These are phyloP conservation scores for Tolypocladium ovalisporum DNA, from an alignment of 2,329 filamentous ascomycete species.

Conservation along the genomic window DNA sequence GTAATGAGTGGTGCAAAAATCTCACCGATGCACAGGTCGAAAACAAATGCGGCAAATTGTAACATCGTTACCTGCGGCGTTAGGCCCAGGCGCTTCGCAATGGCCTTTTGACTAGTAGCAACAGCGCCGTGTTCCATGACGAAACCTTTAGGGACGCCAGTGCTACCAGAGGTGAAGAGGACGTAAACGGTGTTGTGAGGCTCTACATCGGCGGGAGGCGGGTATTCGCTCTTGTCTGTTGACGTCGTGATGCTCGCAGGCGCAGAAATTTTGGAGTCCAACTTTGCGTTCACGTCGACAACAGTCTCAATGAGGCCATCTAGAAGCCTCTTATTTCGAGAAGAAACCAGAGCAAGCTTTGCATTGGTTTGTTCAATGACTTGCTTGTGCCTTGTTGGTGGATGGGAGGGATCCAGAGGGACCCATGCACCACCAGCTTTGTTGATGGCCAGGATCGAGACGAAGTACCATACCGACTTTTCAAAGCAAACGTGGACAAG, in stretches of 20 bases:
- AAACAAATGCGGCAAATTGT: slow-evolving; percentile 6
- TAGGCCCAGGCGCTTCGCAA: not conserved
- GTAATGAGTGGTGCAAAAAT: slow-evolving; percentile 2
- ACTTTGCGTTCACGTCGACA: not conserved
- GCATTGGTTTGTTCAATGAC: slow-evolving; percentile 4
- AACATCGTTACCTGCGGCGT: slow-evolving; percentile 1
- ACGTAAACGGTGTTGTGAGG: slow-evolving; percentile 2
- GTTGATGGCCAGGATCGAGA: slow-evolving; percentile 22
- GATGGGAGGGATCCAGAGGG: slow-evolving; percentile 24
- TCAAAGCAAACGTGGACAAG: slow-evolving; percentile 23
- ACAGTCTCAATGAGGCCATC: not conserved
- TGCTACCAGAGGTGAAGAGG: slow-evolving; percentile 9
- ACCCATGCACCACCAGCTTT: slow-evolving; percentile 21
- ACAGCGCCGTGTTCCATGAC: slow-evolving; percentile 6
- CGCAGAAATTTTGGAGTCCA: not conserved
- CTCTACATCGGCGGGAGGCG: not conserved
- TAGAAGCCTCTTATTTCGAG: not conserved
- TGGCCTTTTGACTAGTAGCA: slow-evolving; percentile 1
- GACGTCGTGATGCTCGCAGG: not conserved
- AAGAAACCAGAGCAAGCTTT: not conserved
- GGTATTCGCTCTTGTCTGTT: not conserved
- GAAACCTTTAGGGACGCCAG: slow-evolving; percentile 9
- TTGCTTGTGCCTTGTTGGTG: slow-evolving; percentile 13
- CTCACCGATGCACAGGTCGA: slow-evolving; percentile 4
- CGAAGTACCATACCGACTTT: slow-evolving; percentile 23